A percentile compares a stretch with the other conserved stretches of the same genome.
phyloP scores from a whole-genome alignment of 2,329 filamentous ascomycete species.

The Fusarium albosuccineum region DNA sequence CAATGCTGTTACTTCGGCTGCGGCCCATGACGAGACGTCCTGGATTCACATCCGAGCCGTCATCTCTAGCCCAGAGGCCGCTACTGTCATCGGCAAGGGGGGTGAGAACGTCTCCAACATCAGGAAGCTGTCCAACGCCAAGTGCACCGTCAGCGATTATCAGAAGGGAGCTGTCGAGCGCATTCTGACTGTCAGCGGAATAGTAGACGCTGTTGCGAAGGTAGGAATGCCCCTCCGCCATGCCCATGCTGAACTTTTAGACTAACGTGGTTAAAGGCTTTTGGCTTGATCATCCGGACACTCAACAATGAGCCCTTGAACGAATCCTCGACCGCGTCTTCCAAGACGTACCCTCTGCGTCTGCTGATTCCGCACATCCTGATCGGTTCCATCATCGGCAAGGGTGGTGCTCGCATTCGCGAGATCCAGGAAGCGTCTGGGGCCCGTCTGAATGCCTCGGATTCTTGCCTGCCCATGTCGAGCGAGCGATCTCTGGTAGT shows the following conservation, averaged over 20 bases:
- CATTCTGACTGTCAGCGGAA: slow-evolving; percentile 96
- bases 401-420: slow-evolving; percentile 93
- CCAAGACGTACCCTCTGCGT: slow-evolving; percentile 96
- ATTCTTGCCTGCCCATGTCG: slow-evolving; percentile 92
- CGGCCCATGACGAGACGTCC: slow-evolving; percentile 85
- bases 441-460: slow-evolving; percentile 94
- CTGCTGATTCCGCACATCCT: slow-evolving; percentile 96
- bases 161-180: slow-evolving; percentile 96
- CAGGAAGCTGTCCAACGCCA: slow-evolving; percentile 92
- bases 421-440: slow-evolving; percentile 99
- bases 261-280: slow-evolving; percentile 73
- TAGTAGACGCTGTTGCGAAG: slow-evolving; percentile 97
- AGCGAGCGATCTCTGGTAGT: slow-evolving; percentile 98
- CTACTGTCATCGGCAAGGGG: slow-evolving; percentile 97
- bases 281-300: slow-evolving; percentile 97
- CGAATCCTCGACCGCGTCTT: slow-evolving; percentile 88
- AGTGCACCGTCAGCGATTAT: slow-evolving; percentile 99
- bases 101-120: slow-evolving; percentile 99
- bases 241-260: slow-evolving; percentile 2
- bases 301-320: slow-evolving; percentile 96
- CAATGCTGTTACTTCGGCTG: slow-evolving; percentile 60
- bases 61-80: slow-evolving; percentile 96
- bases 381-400: slow-evolving; percentile 98
- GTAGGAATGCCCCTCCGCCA: slow-evolving; percentile 61
- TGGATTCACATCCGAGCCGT: slow-evolving; percentile 98